Percentiles rank a stretch among this genome's conserved stretches.
Conservation (phyloP, 208 protist genomes). For the Vickermania ingenoplastis region DNA sequence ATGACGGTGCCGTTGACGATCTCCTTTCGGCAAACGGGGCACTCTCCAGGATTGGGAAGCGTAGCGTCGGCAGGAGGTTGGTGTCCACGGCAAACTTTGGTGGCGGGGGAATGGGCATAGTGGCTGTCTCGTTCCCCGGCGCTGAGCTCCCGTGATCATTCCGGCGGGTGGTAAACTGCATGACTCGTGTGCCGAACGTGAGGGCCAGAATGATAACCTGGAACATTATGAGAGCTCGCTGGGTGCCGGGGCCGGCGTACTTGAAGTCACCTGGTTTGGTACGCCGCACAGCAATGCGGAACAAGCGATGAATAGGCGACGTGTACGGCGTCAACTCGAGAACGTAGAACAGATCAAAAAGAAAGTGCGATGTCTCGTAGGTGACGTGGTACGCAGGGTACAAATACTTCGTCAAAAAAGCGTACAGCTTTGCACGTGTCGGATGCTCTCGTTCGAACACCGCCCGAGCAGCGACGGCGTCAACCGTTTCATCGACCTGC, state of each 20-base stretch:
- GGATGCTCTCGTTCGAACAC: conserved; percentile 29
- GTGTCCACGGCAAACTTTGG: conserved; percentile 51
- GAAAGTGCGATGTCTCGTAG: conserved; percentile 19
- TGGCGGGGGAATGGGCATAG: conserved; percentile 51
- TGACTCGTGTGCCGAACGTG: conserved; percentile 51
- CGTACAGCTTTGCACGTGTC: conserved; percentile 19
- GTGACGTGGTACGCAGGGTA: conserved; percentile 47
- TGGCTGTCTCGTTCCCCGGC: conserved; percentile 10
- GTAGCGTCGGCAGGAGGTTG: conserved; percentile 1
- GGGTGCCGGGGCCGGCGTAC: conserved; percentile 20
- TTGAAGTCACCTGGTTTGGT: conserved; percentile 28
- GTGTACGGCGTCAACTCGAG: conserved; percentile 65
- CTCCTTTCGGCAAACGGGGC: conserved; percentile 45
- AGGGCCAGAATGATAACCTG: conserved; percentile 52
- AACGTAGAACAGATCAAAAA: conserved; percentile 51
- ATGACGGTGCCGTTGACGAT: conserved; percentile 63
- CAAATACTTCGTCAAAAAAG: conserved; percentile 25
- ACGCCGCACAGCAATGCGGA: conserved; percentile 44
- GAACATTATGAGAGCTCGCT: conserved; percentile 35
- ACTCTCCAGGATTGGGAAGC: conserved; percentile 34
- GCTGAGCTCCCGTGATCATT: conserved; percentile 2
- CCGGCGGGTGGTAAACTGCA: conserved; percentile 29
- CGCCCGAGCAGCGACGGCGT: conserved; percentile 32
- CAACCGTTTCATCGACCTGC: conserved; percentile 30
- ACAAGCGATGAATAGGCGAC: conserved; percentile 36